Evolutionary conservation across 768 basidiomycete genomes (phyloP), one percentile per base, ranked within the genome.

Genomic region (Panaeolus cyanescens): DNA sequence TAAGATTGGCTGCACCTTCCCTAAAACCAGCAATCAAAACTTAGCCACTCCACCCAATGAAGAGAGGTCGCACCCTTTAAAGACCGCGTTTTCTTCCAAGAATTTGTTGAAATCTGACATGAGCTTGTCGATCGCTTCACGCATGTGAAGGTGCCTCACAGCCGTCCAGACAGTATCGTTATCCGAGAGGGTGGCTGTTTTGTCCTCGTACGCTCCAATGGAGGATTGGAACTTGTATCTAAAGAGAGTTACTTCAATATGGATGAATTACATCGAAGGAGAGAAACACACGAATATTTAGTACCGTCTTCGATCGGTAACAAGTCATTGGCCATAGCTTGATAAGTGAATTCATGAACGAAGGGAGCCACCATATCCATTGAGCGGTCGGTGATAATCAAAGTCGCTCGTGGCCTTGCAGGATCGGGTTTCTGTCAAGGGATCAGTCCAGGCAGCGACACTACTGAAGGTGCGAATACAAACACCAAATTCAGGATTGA

Each of bases 101-200:
- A 99, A 99, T 69, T 90, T 88, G 72, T 94, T 95, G 75, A 99
- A 99, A 76, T 98, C 94, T 13, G 84, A 85, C 91, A 97, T 96
- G 54, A 99, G 82, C 74, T 93, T 97, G 79, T 98, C 94, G 67
- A 99, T 96, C 1, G 96, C 93, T 76, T 99, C 97, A 54, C 93
- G 88, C 95, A 99, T 99, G 74, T 99, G 97, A 87, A 97, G 88
- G 72, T 99, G 97, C 61, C 96, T 89, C 59, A 98, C 86, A 42
- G 90, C 87, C 32, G 90, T 90, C 95, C 96, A 99, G 1, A 97
- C 90, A 39, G 84, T 83, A 72, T 99, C 97, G 4, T 83, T 74
- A 66, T 99, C 97, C 12, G 90, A 86, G n/a, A 99, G 78, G 1
- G 81, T 84, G 3, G 94, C 95, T 1, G 85, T 86, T 75, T 96